Evolutionary conservation across 345 rosid genomes (phyloP).

Genomic region (Ailanthus altissimus): DNA sequence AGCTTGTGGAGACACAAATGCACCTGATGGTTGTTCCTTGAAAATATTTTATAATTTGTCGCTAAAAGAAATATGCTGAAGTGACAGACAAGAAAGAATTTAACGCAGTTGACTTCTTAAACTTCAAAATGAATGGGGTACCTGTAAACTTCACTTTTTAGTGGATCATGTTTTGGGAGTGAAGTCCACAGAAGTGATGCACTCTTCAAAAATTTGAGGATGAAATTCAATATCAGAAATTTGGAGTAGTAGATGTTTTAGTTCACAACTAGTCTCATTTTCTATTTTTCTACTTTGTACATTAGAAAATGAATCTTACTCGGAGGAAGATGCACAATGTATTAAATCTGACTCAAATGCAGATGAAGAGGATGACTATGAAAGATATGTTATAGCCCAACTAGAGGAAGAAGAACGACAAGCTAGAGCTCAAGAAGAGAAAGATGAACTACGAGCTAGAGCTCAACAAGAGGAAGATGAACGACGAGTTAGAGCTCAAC

Average conservation of each 20-base stretch:
- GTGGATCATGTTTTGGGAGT: background rate
- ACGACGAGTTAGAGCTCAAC: conserved; percentile 25
- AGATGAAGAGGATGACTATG: conserved; percentile 39
- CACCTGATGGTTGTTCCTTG: background rate
- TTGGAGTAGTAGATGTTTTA: background rate
- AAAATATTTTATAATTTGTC: too few species aligned
- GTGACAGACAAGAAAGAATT: background rate
- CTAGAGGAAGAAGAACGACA: conserved; percentile 38
- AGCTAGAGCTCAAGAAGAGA: conserved; percentile 43
- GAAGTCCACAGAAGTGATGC: background rate
- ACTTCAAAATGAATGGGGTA: background rate
- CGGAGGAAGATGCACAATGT: conserved; percentile 48
- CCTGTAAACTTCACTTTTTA: background rate
- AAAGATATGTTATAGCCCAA: conserved; percentile 36
- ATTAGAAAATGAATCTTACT: conserved; percentile 49
- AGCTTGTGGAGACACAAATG: background rate
- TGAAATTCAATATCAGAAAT: background rate
- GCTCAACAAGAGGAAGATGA: conserved; percentile 54
- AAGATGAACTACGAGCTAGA: conserved; percentile 25
- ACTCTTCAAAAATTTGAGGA: background rate
- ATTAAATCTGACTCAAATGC: conserved; percentile 40
- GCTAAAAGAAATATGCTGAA: background rate
- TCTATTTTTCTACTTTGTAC: conserved; percentile 25
- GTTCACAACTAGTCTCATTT: conserved; percentile 14
- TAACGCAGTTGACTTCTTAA: background rate